A percentile compares a stretch with the other conserved stretches of the same genome.
Evolutionary conservation across 2,329 filamentous ascomycete genomes (phyloP).

Genomic region (Phyllosticta paracitricarpa): DNA sequence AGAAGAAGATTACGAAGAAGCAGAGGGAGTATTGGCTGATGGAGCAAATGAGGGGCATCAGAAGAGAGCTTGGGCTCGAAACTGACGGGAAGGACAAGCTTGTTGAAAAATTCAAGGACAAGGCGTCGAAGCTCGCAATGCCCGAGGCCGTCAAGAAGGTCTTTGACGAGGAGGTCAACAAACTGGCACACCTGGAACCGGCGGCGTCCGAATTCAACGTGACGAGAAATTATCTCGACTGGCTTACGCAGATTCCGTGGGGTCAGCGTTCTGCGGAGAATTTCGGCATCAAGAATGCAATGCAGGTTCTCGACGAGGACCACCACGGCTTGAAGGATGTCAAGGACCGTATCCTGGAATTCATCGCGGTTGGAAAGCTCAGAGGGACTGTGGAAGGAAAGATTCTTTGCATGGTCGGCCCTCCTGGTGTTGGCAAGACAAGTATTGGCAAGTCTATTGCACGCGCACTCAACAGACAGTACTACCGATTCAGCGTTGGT

Average conservation of each 20-base stretch:
- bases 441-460: slow-evolving; percentile 98
- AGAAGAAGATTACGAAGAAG: slow-evolving; percentile 92
- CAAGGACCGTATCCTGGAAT: slow-evolving; percentile 95
- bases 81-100: slow-evolving; percentile 97
- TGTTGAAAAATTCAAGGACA: slow-evolving; percentile 94
- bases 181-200: slow-evolving; percentile 87
- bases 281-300: slow-evolving; percentile 86
- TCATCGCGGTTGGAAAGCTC: slow-evolving; percentile 95
- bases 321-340: slow-evolving; percentile 96
- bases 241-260: slow-evolving; percentile 98
- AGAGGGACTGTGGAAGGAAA: slow-evolving; percentile 96
- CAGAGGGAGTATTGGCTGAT: slow-evolving; percentile 97
- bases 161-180: slow-evolving; percentile 96
- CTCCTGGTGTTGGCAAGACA: slow-evolving; percentile 95
- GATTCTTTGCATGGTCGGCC: slow-evolving; percentile 94
- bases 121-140: slow-evolving; percentile 89
- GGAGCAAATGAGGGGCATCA: slow-evolving; percentile 99
- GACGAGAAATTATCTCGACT: slow-evolving; percentile 94
- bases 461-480: slow-evolving; percentile 84
- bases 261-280: slow-evolving; percentile 92
- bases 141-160: slow-evolving; percentile 94
- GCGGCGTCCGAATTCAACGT: slow-evolving; percentile 98
- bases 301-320: slow-evolving; percentile 86
- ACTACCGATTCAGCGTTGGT: slow-evolving; percentile 97
- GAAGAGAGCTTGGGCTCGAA: slow-evolving; percentile 88